Base-by-base conservation (phyloP, 371 early-diverging fungal genomes). In the Mortierella sp. region DNA sequence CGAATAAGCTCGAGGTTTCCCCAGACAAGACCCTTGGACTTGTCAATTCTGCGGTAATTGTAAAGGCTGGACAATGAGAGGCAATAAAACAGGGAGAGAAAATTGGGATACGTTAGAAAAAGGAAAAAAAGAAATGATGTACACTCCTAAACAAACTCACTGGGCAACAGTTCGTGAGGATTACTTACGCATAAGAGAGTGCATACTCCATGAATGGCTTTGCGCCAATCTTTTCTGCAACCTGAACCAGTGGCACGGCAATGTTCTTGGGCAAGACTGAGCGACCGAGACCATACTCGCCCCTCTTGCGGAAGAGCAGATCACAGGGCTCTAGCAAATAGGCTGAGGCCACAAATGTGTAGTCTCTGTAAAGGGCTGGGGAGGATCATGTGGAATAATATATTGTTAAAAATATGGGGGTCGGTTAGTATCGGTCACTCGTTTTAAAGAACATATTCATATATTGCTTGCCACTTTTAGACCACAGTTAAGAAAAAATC, bases 291-390 rank as follows among this genome's bases (percentile, higher is more conserved):
- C 96, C 96, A 83, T 96, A 96, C 22, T 91, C 90, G 11, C 90
- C 90, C 2, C 81, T 86, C 68, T 88, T 78, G 58, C 93, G 88
- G 85, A 86, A 91, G 68, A 90, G 85, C 62, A 96, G 87, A 77
- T 96, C 95, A 71, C 96, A 96, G 18, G 96, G 96, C 78, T 96
- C 96, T 49, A 96, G 87, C n/a, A 96, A 84, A 72, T 96, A 96
- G 22, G 96, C 94, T 18, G 94, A 93, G 3, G 96, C 94, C 59
- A 93, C 87, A 75, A 95, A 95, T 5, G 96, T 93, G 74, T 94
- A 95, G 86, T 96, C 96, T 60, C 96, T 88, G 88, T 92, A 96
- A 32, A 96, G 86, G 5, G 96, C 96, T 83, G 68, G 28, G 22
- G 26, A 62, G 22, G 62, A 45, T 49, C 39, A 47, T 32, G 47